A percentile compares a stretch with the other conserved stretches of the same genome.
These are phyloP conservation scores for Chlamydomonas sphaeroides DNA, from an alignment of 139 green algal species.

Conservation along the genomic window DNA sequence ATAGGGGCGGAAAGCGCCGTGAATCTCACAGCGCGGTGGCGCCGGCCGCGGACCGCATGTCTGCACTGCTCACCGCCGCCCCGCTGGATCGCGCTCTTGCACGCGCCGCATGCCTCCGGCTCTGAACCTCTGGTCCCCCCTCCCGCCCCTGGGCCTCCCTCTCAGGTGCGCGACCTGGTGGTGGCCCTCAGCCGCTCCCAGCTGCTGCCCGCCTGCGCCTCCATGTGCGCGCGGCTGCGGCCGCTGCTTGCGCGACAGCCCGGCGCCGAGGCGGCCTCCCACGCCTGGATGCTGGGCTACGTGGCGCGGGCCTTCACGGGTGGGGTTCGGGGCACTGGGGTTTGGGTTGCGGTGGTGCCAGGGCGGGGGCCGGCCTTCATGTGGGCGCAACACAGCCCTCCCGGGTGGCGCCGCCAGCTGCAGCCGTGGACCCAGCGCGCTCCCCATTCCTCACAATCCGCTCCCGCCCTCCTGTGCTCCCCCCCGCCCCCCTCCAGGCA, in stretches of 20 bases:
- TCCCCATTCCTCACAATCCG: too few relatives aligned
- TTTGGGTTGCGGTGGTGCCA: not conserved
- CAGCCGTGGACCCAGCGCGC: too few relatives aligned
- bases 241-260: not conserved
- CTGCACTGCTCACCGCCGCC: too few relatives aligned
- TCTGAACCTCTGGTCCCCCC: too few relatives aligned
- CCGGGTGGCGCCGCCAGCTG: too few relatives aligned
- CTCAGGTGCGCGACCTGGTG: slow-evolving; percentile 19
- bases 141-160: not conserved
- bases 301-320: slow-evolving; percentile 27
- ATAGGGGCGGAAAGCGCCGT: too few relatives aligned
- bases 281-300: slow-evolving; percentile 33
- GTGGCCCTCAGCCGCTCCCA: not conserved
- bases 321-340: not conserved
- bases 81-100: too few relatives aligned
- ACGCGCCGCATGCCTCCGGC: too few relatives aligned
- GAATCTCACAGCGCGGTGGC: too few relatives aligned
- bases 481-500: not conserved
- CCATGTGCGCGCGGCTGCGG: not conserved
- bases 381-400: too few relatives aligned
- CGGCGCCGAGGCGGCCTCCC: not conserved
- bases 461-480: not conserved
- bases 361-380: too few relatives aligned
- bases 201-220: slow-evolving; percentile 6
- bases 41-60: too few relatives aligned